Conservation (phyloP, 2,329 filamentous ascomycete genomes). For the Mariannaea sp. region DNA sequence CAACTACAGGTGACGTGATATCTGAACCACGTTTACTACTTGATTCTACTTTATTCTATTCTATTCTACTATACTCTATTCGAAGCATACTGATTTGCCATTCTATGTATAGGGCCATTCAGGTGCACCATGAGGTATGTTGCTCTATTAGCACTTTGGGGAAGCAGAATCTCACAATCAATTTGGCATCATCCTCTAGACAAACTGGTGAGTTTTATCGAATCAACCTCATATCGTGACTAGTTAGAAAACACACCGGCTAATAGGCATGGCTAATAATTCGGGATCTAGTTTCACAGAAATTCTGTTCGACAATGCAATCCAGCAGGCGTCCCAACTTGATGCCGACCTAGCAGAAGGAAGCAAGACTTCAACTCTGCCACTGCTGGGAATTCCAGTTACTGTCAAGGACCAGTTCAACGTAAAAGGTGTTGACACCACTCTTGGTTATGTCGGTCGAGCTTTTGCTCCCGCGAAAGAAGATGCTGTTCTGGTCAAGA, state of each 20-base stretch:
- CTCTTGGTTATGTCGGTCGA: constrained; percentile 60
- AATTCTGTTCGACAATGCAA: constrained; percentile 27
- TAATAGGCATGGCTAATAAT: too few relatives aligned
- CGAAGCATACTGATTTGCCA: background rate
- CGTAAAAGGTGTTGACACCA: constrained; percentile 60
- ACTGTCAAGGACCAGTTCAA: constrained; percentile 64
- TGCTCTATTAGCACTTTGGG: background rate
- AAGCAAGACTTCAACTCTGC: constrained; percentile 10
- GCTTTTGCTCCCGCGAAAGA: constrained; percentile 54
- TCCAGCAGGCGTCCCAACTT: constrained; percentile 23
- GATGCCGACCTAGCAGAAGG: constrained; percentile 4
- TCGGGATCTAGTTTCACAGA: constrained; percentile 14
- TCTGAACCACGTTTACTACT: background rate
- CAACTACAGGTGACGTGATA: background rate
- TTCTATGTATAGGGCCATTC: constrained; percentile 2
- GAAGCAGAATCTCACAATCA: background rate
- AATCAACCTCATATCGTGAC: background rate
- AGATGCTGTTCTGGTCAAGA: constrained; percentile 54
- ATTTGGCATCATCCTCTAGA: constrained; percentile 3
- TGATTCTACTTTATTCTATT: background rate
- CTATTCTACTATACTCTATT: background rate
- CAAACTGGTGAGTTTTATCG: constrained; percentile 16
- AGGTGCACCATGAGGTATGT: constrained; percentile 18
- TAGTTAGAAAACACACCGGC: too few relatives aligned
- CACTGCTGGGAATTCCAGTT: constrained; percentile 32